Evolutionary conservation across 345 rosid species (phyloP), one percentile per base, ranked within the genome.

Genomic region (Eucalyptus polybractea): DNA sequence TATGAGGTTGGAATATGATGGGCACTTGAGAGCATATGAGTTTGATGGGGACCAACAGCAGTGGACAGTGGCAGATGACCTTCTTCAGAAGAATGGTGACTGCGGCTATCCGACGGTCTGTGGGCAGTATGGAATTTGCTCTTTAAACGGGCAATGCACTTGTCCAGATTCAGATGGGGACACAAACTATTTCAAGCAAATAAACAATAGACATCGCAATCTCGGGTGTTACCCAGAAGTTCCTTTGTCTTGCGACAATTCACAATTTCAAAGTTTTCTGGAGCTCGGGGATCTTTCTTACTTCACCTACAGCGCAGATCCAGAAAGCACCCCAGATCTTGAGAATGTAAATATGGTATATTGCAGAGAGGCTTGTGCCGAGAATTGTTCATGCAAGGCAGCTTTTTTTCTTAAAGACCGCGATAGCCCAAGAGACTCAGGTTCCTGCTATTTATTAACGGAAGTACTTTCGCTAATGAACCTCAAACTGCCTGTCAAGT

Each of bases 361-460:
- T 15, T 90, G 92, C 45, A 81, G 45, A 58, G 50, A 37, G 7
- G 89, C 87, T 27, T 91, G 92, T 85, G 37, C 90, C 33, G 51
- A 56, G 14, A 90, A 91, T 44, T 93, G 91, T 86, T 90, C 93
- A 7, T 93, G 94, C 89, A 92, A 89, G 67, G 90, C 91, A 37
- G 91, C 87, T 14, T 27, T 90, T 29, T 88, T 89, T 33, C 69
- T 56, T 19, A 65, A 40, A 40, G 12, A 31, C 19, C 29, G 13
- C 12, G 45, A 22, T 47, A 14, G 47, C 45, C 58, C 87, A 7
- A 24, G 8, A 4, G 90, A 72, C 6, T 5, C 81, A 37, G 81
- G 93, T 25, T 85, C 89, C 88, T 93, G 93, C 80, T 86, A 88
- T 44, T 56, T 90, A 22, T 67, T 58, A 17, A 81, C 87, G 24